These are phyloP conservation scores for Schizophyllum commune DNA, from an alignment of 1,284 basidiomycete genomes.

Conservation along the genomic window DNA sequence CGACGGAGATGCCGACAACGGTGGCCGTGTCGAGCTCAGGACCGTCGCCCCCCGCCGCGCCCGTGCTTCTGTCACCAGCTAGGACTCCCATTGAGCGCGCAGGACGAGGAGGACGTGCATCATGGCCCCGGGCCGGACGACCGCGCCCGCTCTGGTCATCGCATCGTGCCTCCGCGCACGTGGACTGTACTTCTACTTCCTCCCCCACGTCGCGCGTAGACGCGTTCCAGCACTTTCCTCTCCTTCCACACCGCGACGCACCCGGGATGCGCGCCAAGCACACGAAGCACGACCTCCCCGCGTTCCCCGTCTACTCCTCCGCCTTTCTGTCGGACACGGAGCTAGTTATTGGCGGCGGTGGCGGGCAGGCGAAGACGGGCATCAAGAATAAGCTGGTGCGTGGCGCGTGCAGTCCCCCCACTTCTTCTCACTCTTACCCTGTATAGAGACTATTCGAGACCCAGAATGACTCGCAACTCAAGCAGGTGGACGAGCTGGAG, in stretches of 20 bases:
- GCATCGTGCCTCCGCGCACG: background rate
- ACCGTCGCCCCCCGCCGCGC: conserved; percentile 28
- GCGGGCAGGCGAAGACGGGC: conserved; percentile 73
- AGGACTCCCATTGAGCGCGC: background rate
- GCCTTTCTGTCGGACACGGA: conserved; percentile 70
- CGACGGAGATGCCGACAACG: conserved; percentile 77
- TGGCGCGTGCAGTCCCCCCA: conserved; percentile 11
- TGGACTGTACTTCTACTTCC: background rate
- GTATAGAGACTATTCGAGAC: conserved; percentile 68
- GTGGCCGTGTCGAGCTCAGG: conserved; percentile 54
- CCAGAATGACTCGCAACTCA: conserved; percentile 48
- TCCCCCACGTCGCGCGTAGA: background rate
- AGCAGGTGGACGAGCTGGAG: conserved; percentile 61
- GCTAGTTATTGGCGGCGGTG: conserved; percentile 88
- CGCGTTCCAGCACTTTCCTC: background rate
- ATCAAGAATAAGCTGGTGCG: conserved; percentile 89
- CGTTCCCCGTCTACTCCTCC: conserved; percentile 84
- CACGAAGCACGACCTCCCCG: conserved; percentile 62
- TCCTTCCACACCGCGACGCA: conserved; percentile 1
- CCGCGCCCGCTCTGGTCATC: background rate
- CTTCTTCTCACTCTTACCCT: conserved; percentile 1
- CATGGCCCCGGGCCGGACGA: too few relatives aligned
- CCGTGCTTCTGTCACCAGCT: background rate
- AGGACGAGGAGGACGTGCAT: background rate
- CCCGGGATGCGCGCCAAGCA: conserved; percentile 69